Base-by-base conservation (phyloP, 2,329 filamentous ascomycete genomes). In the Sarocladiaceae sp. region DNA sequence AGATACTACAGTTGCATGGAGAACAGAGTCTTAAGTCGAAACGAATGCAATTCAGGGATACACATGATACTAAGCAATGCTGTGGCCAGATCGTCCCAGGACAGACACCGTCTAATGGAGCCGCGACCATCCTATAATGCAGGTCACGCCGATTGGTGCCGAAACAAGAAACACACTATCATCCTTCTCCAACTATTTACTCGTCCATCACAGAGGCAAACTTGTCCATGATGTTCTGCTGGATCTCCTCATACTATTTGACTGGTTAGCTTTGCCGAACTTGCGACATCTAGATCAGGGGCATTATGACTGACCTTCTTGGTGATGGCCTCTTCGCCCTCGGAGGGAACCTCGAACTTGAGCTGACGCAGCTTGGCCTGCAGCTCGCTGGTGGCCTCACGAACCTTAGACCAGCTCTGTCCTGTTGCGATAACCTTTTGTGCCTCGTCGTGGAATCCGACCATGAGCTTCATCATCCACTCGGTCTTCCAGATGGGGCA, bases 401-500 rank as follows among this genome's bases (percentile, higher is more conserved):
- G 85, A 52, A 99, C 87, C 82, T 96, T 97, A 66, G 78, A 76
- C 94, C 94, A 99, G 72, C 77, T 87, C 72, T 93, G 88, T 55
- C 94, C 94, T 71, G 96, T 90, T 5, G 88, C 80, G 66, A 99
- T 82, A 6, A 90, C 91, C 82, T 97, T 97, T 71, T 97, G 93
- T 22, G 90, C 86, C 77, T 99, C 94, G 64, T 99, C 95, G 69
- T 97, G 90, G 82, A 93, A 99, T 54, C 87, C 89, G 79, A 99
- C 89, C 85, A 99, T 97, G 58, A 90, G 87, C 82, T 96, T 97
- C 94, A 99, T 99, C 94, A 99, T 97, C 87, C 94, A 99, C 71
- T 96, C 88, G 0, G 94, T 99, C 86, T 99, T 99, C 94, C 94
- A 99, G 65, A 99, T 82, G 48, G 94, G 94, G 68, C 94, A 99